Evolutionary conservation across 371 early-diverging fungal species (phyloP).

Genomic region (Chytridium lagenaria): DNA sequence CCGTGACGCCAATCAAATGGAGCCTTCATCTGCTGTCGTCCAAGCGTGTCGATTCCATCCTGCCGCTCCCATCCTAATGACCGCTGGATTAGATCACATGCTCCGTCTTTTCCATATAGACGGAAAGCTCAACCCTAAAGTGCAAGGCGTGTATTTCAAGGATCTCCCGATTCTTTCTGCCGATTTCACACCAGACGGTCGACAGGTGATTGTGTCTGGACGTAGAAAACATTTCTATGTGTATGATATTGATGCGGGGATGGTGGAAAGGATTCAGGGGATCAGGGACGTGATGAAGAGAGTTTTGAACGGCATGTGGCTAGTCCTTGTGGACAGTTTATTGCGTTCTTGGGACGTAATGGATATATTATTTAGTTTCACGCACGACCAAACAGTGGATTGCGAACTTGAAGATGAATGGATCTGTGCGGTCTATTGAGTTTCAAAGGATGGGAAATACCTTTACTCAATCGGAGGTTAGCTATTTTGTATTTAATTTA

Average conservation of each 20-base stretch:
- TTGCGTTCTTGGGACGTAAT: constrained; percentile 78
- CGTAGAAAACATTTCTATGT: constrained; percentile 78
- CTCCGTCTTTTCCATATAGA: constrained; percentile 87
- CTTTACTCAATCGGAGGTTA: constrained; percentile 49
- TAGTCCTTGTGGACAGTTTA: constrained; percentile 45
- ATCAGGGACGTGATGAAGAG: constrained; percentile 67
- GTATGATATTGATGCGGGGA: constrained; percentile 82
- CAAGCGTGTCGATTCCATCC: constrained; percentile 89
- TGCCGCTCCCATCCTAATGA: constrained; percentile 82
- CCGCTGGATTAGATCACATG: constrained; percentile 84
- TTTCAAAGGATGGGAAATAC: constrained; percentile 51
- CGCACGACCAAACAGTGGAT: constrained; percentile 82
- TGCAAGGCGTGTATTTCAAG: constrained; percentile 81
- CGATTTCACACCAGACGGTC: constrained; percentile 76
- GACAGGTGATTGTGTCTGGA: constrained; percentile 77
- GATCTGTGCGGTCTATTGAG: constrained; percentile 60
- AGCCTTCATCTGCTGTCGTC: constrained; percentile 53
- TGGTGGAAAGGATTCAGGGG: constrained; percentile 69
- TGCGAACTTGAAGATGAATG: constrained; percentile 85
- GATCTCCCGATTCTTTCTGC: constrained; percentile 82
- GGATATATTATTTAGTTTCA: constrained; percentile 84
- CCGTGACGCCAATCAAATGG: constrained; percentile 77
- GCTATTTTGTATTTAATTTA: constrained; percentile 10
- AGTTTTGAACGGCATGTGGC: constrained; percentile 34
- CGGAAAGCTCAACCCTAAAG: constrained; percentile 86